Evolutionary conservation across 352 stramenopile species (phyloP).

Genomic region (Globisporangium spiculum): DNA sequence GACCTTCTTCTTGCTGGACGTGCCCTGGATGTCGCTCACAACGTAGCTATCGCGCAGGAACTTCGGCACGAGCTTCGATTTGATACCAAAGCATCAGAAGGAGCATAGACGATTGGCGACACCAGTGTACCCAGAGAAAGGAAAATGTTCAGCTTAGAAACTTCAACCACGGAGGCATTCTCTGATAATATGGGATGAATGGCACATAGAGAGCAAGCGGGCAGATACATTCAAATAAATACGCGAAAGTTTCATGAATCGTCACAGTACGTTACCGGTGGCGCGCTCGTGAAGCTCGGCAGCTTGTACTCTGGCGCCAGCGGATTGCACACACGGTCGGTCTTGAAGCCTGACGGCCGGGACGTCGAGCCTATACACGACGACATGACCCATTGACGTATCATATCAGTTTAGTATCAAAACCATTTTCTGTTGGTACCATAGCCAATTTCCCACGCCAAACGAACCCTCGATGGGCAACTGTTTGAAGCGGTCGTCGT

Average conservation of each 20-base stretch:
- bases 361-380: conserved; percentile 26
- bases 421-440: background rate
- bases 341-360: conserved; percentile 51
- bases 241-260: no score
- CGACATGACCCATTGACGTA: background rate
- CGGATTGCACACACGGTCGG: conserved; percentile 63
- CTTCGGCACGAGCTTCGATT: conserved; percentile 35
- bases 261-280: conserved; percentile 22
- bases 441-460: background rate
- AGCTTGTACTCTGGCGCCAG: conserved; percentile 62
- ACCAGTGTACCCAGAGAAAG: background rate
- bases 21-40: conserved; percentile 70
- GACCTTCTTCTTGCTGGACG: conserved; percentile 37
- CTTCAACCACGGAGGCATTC: background rate
- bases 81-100: background rate
- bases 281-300: conserved; percentile 40
- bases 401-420: background rate
- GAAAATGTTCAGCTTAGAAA: background rate
- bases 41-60: conserved; percentile 79
- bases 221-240: background rate
- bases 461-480: conserved; percentile 53
- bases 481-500: conserved; percentile 66
- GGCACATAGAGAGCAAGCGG: background rate
- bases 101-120: background rate
- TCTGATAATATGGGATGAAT: background rate